phyloP scores from a whole-genome alignment of 129 eudicot genomes.

The Centrapalus pauciflorus region DNA sequence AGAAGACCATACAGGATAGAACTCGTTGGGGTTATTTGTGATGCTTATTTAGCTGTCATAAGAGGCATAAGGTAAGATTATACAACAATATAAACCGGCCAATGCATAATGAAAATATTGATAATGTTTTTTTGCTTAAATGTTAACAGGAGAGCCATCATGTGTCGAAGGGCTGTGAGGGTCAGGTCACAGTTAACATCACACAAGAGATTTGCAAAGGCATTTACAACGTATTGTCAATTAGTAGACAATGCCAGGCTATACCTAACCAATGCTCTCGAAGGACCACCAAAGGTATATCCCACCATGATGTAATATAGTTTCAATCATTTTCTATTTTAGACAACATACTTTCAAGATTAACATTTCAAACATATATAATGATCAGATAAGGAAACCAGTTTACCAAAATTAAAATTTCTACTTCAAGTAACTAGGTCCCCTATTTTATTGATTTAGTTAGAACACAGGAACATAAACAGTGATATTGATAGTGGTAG shows the following conservation, averaged over 20 bases:
- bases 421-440: no score
- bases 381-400: no score
- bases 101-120: background rate
- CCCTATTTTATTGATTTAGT: no score
- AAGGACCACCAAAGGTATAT: constrained; percentile 94
- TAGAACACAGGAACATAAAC: no score
- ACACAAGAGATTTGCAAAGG: constrained; percentile 94
- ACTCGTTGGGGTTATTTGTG: constrained; percentile 91
- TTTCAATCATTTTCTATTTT: no score
- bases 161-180: constrained; percentile 92
- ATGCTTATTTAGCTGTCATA: constrained; percentile 88
- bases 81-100: background rate
- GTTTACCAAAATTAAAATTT: no score
- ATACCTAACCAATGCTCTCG: constrained; percentile 81
- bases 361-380: no score
- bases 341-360: no score
- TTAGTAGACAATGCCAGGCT: constrained; percentile 86
- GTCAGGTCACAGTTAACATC: constrained; percentile 89
- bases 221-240: constrained; percentile 74
- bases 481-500: no score
- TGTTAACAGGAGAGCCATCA: constrained; percentile 78
- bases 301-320: background rate
- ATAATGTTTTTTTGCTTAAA: background rate
- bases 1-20: constrained; percentile 93
- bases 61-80: constrained; percentile 76